A percentile compares a stretch with the other conserved stretches of the same genome.
Conservation (phyloP, 257 asterid species). For the Ocimum tenuiflorum region DNA sequence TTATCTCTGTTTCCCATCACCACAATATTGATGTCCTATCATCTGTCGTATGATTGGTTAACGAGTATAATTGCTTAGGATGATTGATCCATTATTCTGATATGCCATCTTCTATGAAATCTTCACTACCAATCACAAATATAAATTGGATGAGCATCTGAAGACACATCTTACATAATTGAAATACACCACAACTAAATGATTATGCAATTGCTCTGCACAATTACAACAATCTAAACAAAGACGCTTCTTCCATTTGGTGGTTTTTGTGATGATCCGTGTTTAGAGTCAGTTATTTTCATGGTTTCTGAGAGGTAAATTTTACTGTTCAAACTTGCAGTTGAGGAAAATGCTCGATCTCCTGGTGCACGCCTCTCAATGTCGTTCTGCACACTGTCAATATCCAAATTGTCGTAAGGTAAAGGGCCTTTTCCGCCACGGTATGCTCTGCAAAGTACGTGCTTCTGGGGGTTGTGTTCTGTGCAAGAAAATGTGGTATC, state of each 20-base stretch:
- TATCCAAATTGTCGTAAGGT: conserved; percentile 95
- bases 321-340: conserved; percentile 41
- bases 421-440: conserved; percentile 96
- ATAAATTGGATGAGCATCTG: not conserved
- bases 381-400: conserved; percentile 69
- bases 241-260: not conserved
- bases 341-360: conserved; percentile 94
- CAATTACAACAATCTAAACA: not conserved
- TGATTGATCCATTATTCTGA: not conserved
- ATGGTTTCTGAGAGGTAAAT: too few relatives aligned
- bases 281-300: too few relatives aligned
- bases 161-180: not conserved
- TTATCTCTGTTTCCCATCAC: not conserved
- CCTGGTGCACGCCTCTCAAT: conserved; percentile 90
- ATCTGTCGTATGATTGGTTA: not conserved
- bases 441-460: conserved; percentile 75
- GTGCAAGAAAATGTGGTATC: conserved; percentile 97
- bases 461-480: conserved; percentile 87
- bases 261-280: not conserved
- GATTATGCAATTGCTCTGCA: not conserved
- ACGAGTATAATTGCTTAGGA: not conserved
- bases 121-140: not conserved
- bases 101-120: conserved; percentile 5
- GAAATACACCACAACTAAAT: not conserved
- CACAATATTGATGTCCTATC: not conserved